Evolutionary conservation across 768 basidiomycete species (phyloP).

Genomic region (Mycena haematopus): DNA sequence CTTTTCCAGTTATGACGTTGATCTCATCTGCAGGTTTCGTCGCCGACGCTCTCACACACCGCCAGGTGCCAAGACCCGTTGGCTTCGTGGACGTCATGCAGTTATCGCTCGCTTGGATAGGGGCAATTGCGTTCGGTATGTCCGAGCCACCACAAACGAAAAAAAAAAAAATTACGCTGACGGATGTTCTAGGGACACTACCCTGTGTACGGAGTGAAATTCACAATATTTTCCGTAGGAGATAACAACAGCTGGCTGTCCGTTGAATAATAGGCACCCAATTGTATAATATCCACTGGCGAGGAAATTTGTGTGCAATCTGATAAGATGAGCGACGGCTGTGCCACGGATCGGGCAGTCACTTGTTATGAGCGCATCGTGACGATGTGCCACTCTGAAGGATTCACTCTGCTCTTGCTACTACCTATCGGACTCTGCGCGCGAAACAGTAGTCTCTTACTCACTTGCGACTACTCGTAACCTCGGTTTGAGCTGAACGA

Average conservation of each 20-base stretch:
- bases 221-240: background rate
- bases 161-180: background rate
- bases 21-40: background rate
- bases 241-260: background rate
- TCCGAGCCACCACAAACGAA: background rate
- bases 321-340: too few species aligned
- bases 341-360: too few species aligned
- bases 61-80: background rate
- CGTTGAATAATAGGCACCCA: background rate
- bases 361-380: background rate
- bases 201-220: background rate
- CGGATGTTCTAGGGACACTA: background rate
- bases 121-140: constrained; percentile 2
- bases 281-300: constrained; percentile 7
- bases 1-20: background rate
- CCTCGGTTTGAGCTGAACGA: too few species aligned
- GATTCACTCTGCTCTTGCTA: background rate
- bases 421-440: too few species aligned
- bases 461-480: too few species aligned
- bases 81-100: background rate
- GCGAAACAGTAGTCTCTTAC: too few species aligned
- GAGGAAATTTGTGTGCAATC: background rate
- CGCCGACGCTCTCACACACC: background rate
- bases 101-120: constrained; percentile 1
- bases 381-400: too few species aligned